Evolutionary conservation across 331 rosid species (phyloP).

Genomic region (Spiraea crenata): DNA sequence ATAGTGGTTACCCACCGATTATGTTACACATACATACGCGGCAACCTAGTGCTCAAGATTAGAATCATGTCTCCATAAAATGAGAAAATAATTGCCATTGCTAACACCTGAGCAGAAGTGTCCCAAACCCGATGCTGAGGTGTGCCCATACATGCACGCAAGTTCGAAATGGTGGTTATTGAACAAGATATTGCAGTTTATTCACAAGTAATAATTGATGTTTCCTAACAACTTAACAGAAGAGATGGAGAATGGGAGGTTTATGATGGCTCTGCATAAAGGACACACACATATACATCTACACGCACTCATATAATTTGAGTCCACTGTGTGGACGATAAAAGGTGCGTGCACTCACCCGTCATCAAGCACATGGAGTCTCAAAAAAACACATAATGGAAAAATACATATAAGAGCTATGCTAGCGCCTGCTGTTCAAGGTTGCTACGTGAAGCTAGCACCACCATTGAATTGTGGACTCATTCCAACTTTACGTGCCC

Average conservation of each 20-base stretch:
- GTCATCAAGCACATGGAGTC: background rate
- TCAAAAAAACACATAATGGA: no score
- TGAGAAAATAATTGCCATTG: constrained; percentile 9
- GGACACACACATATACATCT: constrained; percentile 12
- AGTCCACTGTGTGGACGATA: constrained; percentile 29
- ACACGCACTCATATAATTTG: constrained; percentile 15
- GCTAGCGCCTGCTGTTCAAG: no score
- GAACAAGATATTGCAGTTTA: constrained; percentile 19
- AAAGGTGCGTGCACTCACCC: constrained; percentile 34
- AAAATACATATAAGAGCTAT: no score
- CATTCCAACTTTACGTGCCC: no score
- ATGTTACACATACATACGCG: no score
- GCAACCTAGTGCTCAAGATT: background rate
- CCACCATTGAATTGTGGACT: no score
- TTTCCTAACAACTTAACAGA: constrained; percentile 40
- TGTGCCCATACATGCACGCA: constrained; percentile 9
- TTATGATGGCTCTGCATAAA: constrained; percentile 26
- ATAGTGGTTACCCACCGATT: no score
- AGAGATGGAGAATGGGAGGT: constrained; percentile 22
- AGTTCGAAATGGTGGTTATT: constrained; percentile 10
- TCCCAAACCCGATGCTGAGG: constrained; percentile 8
- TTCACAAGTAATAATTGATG: constrained; percentile 33
- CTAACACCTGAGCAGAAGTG: background rate
- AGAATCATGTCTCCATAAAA: constrained; percentile 10
- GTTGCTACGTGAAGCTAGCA: no score